phyloP scores from a whole-genome alignment of 2,329 filamentous ascomycete species.

The Penicillium sp. region DNA sequence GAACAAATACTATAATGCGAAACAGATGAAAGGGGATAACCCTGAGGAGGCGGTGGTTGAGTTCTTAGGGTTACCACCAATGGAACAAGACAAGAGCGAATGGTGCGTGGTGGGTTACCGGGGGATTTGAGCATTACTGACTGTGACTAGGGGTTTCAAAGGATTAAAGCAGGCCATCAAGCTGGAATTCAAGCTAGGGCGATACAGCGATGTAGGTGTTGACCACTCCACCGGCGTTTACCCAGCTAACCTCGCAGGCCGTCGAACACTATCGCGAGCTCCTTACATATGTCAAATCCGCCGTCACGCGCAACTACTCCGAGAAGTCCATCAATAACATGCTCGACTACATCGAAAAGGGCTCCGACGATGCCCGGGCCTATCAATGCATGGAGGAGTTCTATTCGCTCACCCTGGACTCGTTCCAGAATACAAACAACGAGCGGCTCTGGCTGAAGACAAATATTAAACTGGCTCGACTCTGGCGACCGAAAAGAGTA shows the following conservation, averaged over 20 bases:
- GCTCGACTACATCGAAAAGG: constrained; percentile 95
- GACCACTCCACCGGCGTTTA: not conserved
- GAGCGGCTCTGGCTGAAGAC: constrained; percentile 97
- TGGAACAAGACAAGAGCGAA: constrained; percentile 90
- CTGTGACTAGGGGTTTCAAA: constrained; percentile 71
- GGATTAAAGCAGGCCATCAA: constrained; percentile 97
- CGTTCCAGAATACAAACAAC: constrained; percentile 96
- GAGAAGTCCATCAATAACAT: constrained; percentile 99
- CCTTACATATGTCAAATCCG: constrained; percentile 93
- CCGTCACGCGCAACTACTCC: constrained; percentile 95
- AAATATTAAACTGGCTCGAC: constrained; percentile 89
- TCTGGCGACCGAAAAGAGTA: constrained; percentile 92
- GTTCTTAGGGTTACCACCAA: constrained; percentile 77
- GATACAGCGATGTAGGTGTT: constrained; percentile 63
- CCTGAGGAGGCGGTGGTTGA: constrained; percentile 85
- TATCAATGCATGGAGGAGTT: constrained; percentile 87
- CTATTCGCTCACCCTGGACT: constrained; percentile 86
- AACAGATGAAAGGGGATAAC: constrained; percentile 84
- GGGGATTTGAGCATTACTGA: not conserved
- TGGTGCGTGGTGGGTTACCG: constrained; percentile 52
- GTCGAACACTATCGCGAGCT: constrained; percentile 90
- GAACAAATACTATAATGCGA: constrained; percentile 99
- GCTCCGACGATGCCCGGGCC: constrained; percentile 64
- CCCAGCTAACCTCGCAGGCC: constrained; percentile 52
- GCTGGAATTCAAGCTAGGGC: constrained; percentile 86